Evolutionary conservation across 345 rosid species (phyloP).

Genomic region (Balakata baccata): DNA sequence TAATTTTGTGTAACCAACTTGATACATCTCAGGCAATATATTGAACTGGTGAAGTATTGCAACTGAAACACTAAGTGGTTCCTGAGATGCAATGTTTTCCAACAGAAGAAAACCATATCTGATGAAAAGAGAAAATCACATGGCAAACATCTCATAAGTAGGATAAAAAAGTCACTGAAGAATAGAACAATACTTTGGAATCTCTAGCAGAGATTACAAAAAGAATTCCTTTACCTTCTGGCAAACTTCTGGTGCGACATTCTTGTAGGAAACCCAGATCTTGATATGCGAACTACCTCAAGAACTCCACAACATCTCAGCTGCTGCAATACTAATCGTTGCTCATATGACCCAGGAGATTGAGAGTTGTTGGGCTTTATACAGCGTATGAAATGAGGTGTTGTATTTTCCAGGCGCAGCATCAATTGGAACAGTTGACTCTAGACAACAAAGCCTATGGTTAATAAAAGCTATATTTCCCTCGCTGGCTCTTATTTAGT

Average conservation of each 20-base stretch:
- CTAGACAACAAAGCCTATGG: conserved; percentile 34
- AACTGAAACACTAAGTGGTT: conserved; percentile 91
- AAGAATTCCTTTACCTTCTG: conserved; percentile 50
- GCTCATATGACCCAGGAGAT: conserved; percentile 84
- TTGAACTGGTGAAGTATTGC: conserved; percentile 98
- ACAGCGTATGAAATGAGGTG: conserved; percentile 97
- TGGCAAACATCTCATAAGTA: background rate
- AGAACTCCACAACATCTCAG: conserved; percentile 96
- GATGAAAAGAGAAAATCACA: conserved; percentile 24
- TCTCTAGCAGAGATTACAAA: background rate
- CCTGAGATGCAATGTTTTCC: conserved; percentile 74
- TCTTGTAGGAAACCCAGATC: conserved; percentile 97
- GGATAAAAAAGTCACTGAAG: background rate
- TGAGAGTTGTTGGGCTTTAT: conserved; percentile 91
- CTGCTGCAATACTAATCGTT: conserved; percentile 91
- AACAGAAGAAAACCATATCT: conserved; percentile 96
- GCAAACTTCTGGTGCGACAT: conserved; percentile 96
- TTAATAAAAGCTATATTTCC: conserved; percentile 13
- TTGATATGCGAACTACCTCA: conserved; percentile 95
- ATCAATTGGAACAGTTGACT: conserved; percentile 92
- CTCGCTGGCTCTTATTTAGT: background rate
- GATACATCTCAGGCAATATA: conserved; percentile 97
- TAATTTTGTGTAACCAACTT: conserved; percentile 96
- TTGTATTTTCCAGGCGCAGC: conserved; percentile 92
- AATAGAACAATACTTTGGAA: background rate